A percentile compares a stretch with the other conserved stretches of the same genome.
Evolutionary conservation across 345 rosid species (phyloP).

Genomic region (Alliaria petiolata): DNA sequence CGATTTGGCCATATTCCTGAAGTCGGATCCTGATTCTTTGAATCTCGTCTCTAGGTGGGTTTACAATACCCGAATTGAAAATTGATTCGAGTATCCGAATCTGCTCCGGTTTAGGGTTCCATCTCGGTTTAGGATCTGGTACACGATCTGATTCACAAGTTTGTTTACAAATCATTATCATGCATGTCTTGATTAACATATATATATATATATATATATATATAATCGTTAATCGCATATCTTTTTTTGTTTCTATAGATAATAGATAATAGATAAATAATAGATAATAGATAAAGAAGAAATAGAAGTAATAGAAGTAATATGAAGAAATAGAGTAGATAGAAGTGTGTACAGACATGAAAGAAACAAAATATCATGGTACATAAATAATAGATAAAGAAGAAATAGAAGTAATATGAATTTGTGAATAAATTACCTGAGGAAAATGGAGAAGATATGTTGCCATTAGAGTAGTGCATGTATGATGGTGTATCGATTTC

Average conservation of each 20-base stretch:
- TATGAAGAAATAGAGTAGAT: no score
- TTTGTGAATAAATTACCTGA: constrained; percentile 41
- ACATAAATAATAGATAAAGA: not conserved
- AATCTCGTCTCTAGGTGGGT: constrained; percentile 93
- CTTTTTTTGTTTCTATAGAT: no score
- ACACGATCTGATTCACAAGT: no score
- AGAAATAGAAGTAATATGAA: not conserved
- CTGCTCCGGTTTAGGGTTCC: constrained; percentile 99
- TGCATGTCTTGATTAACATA: no score
- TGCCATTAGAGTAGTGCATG: constrained; percentile 43
- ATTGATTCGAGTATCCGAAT: constrained; percentile 85
- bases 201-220: no score
- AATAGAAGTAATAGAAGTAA: no score
- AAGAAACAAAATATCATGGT: not conserved
- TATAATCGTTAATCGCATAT: no score
- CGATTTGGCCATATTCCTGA: constrained; percentile 87
- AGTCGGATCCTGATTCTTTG: constrained; percentile 71
- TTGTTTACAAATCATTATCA: no score
- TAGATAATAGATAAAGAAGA: no score
- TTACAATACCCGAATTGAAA: constrained; percentile 90
- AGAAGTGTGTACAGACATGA: no score
- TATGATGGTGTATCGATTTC: constrained; percentile 60
- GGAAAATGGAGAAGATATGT: constrained; percentile 42
- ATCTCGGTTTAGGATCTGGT: constrained; percentile 94
- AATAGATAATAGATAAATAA: no score